A percentile compares a stretch with the other conserved stretches of the same genome.
Conservation (phyloP, 768 basidiomycete genomes). For the Phlebiopsis gigantea region DNA sequence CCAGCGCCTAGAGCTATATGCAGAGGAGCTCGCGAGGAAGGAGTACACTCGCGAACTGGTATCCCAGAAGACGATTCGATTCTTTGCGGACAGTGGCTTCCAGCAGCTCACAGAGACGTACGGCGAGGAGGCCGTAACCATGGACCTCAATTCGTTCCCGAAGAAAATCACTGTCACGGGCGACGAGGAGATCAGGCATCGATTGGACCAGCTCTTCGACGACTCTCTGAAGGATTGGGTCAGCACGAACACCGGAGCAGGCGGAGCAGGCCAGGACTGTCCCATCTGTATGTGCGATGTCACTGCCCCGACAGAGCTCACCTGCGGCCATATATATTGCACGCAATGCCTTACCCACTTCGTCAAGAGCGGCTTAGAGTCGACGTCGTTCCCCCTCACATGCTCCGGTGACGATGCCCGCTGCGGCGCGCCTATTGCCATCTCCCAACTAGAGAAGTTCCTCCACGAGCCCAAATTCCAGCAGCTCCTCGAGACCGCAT, state of each 20-base stretch:
- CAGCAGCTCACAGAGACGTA: conserved; percentile 45
- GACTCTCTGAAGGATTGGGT: conserved; percentile 27
- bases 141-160: conserved; percentile 31
- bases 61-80: conserved; percentile 40
- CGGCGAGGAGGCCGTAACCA: conserved; percentile 47
- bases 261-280: conserved; percentile 28
- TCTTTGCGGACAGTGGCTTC: conserved; percentile 47
- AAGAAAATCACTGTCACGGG: conserved; percentile 47
- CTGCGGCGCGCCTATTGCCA: conserved; percentile 18
- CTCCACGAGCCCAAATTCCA: conserved; percentile 14
- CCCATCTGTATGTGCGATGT: conserved; percentile 50
- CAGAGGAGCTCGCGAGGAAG: conserved; percentile 36
- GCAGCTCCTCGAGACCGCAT: conserved; percentile 7
- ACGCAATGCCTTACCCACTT: conserved; percentile 43
- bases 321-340: conserved; percentile 49
- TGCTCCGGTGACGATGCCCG: conserved; percentile 19
- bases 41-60: conserved; percentile 35
- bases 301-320: conserved; percentile 36
- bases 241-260: neutral
- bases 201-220: conserved; percentile 38
- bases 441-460: conserved; percentile 13
- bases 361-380: conserved; percentile 36
- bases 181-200: conserved; percentile 48
- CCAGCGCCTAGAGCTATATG: conserved; percentile 39
- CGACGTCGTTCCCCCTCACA: conserved; percentile 27